These are phyloP conservation scores for Vaccinium macrocarpon DNA, from an alignment of 148 eudicot genomes.

Conservation along the genomic window DNA sequence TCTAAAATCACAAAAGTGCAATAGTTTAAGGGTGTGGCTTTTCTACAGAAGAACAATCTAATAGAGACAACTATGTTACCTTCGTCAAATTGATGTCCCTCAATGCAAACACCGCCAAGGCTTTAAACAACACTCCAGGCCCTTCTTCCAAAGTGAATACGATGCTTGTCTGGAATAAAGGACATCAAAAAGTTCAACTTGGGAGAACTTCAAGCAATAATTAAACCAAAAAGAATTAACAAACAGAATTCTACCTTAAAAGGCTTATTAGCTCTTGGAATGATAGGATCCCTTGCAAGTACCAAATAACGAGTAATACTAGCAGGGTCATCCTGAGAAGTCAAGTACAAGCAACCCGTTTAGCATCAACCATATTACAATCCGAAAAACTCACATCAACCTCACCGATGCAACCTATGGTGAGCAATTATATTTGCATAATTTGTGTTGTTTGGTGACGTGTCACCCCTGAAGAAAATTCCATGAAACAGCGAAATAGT, in stretches of 20 bases:
- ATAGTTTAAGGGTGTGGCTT: background rate
- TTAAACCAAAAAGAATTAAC: background rate
- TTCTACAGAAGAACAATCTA: background rate
- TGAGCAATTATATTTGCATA: background rate
- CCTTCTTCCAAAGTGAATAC: constrained; percentile 93
- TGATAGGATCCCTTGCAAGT: constrained; percentile 88
- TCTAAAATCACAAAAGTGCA: constrained; percentile 31
- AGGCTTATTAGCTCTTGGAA: constrained; percentile 64
- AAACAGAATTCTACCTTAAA: constrained; percentile 50
- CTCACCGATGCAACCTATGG: background rate
- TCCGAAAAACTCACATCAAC: background rate
- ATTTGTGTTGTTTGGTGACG: background rate
- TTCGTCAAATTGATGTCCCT: constrained; percentile 80
- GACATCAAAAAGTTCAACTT: background rate
- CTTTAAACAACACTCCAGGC: constrained; percentile 88
- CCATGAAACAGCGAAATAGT: background rate
- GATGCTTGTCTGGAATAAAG: constrained; percentile 67
- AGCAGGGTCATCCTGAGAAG: constrained; percentile 62
- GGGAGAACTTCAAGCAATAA: background rate
- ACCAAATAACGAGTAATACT: constrained; percentile 86
- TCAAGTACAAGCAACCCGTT: background rate
- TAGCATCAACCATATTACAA: background rate
- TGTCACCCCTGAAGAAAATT: background rate
- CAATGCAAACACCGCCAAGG: constrained; percentile 86
- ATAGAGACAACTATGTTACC: constrained; percentile 33